Percentiles rank a stretch among this genome's conserved stretches.
Conservation (phyloP, 2,329 filamentous ascomycete genomes). For the Triangularia verruculosa region DNA sequence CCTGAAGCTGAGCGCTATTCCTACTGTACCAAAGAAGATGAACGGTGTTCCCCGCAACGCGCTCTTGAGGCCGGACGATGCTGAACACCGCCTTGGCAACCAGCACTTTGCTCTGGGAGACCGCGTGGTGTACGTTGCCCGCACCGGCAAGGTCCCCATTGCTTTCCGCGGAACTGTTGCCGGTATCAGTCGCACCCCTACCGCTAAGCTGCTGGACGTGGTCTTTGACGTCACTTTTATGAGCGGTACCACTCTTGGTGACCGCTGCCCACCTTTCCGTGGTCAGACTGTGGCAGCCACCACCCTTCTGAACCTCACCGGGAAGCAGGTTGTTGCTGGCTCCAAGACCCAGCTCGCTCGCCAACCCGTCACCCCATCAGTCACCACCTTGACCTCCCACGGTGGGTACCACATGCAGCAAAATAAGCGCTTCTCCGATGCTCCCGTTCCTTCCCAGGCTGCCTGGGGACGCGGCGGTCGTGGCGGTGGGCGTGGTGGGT, state of each 20-base stretch:
- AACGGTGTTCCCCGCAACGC: constrained; percentile 81
- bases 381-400: constrained; percentile 51
- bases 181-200: constrained; percentile 84
- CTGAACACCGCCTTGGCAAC: constrained; percentile 85
- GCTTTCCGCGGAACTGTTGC: constrained; percentile 90
- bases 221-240: constrained; percentile 95
- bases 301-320: constrained; percentile 83
- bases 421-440: constrained; percentile 61
- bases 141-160: constrained; percentile 92
- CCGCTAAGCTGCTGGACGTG: constrained; percentile 79
- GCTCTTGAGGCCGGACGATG: constrained; percentile 88
- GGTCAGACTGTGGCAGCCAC: constrained; percentile 86
- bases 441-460: constrained; percentile 55
- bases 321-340: constrained; percentile 74
- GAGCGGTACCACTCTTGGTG: constrained; percentile 89
- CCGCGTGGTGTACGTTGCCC: constrained; percentile 87
- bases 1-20: constrained; percentile 47
- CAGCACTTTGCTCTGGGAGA: constrained; percentile 85
- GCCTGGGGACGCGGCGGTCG: constrained; percentile 54
- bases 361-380: constrained; percentile 43
- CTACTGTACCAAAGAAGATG: constrained; percentile 64
- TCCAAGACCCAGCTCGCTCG: constrained; percentile 58
- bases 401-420: constrained; percentile 54
- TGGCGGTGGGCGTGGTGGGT: constrained; percentile 38
- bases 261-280: constrained; percentile 87